Evolutionary conservation across 2,329 filamentous ascomycete species (phyloP).

Genomic region (Dothistroma septosporum): DNA sequence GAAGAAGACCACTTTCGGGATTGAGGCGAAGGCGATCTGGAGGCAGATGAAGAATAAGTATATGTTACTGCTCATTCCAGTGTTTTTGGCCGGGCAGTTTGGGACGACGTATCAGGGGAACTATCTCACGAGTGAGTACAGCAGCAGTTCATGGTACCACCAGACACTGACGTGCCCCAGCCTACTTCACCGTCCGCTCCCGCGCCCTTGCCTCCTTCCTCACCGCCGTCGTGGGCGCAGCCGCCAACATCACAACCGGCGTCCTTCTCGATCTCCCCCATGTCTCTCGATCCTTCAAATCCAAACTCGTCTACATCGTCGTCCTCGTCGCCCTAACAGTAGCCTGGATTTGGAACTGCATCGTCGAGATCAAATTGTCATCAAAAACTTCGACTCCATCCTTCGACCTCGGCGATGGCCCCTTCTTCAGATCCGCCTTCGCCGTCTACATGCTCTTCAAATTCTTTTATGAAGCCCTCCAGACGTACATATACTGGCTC

Average conservation of each 20-base stretch:
- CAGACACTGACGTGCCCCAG: conserved; percentile 16
- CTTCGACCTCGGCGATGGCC: conserved; percentile 16
- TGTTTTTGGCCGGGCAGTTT: conserved; percentile 41
- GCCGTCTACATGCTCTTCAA: conserved; percentile 26
- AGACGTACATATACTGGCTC: conserved; percentile 28
- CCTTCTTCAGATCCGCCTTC: conserved; percentile 19
- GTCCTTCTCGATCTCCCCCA: conserved; percentile 13
- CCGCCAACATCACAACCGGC: conserved; percentile 13
- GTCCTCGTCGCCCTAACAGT: conserved; percentile 12
- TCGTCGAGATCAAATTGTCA: conserved; percentile 13
- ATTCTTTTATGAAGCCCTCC: conserved; percentile 27
- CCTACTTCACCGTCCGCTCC: conserved; percentile 46
- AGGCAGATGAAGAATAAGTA: conserved; percentile 28
- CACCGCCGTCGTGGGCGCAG: conserved; percentile 37
- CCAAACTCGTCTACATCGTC: conserved; percentile 15
- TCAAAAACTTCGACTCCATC: conserved; percentile 4
- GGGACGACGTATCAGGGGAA: conserved; percentile 46
- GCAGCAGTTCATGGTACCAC: not conserved
- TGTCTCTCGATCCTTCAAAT: conserved; percentile 12
- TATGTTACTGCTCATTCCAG: conserved; percentile 39
- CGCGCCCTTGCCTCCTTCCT: conserved; percentile 43
- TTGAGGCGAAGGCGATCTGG: conserved; percentile 40
- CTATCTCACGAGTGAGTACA: conserved; percentile 37
- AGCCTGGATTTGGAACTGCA: conserved; percentile 18
- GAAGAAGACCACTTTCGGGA: conserved; percentile 35